These are phyloP conservation scores for Epichloe sibirici DNA, from an alignment of 2,329 filamentous ascomycete genomes.

Conservation along the genomic window DNA sequence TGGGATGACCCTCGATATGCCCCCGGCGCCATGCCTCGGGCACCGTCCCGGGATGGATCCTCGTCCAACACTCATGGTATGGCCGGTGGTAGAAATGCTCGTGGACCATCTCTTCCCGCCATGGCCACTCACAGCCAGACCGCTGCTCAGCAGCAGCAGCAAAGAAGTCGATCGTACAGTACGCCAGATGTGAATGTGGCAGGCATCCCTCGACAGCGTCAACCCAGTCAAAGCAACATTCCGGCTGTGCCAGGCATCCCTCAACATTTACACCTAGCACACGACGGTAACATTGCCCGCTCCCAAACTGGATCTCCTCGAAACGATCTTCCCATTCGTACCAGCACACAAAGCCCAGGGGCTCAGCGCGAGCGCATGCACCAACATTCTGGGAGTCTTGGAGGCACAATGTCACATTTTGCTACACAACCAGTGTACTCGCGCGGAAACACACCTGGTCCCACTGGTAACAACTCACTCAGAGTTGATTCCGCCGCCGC, in stretches of 20 bases:
- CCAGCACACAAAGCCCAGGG: conserved; percentile 59
- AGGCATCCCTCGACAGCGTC: conserved; percentile 43
- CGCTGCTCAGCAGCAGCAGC: conserved; percentile 46
- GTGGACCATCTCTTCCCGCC: conserved; percentile 69
- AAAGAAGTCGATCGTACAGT: conserved; percentile 79
- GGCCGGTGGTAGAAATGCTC: conserved; percentile 51
- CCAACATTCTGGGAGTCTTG: conserved; percentile 35
- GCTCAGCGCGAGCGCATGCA: conserved; percentile 49
- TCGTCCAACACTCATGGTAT: conserved; percentile 52
- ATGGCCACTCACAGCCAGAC: conserved; percentile 48
- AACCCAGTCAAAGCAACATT: conserved; percentile 42
- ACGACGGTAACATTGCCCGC: conserved; percentile 55
- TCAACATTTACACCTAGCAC: conserved; percentile 49
- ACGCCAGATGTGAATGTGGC: conserved; percentile 83
- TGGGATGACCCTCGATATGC: conserved; percentile 81
- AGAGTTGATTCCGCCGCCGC: conserved; percentile 26
- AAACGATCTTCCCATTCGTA: conserved; percentile 52
- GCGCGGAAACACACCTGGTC: conserved; percentile 33
- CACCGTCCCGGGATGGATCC: conserved; percentile 64
- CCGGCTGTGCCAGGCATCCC: conserved; percentile 69
- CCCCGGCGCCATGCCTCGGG: conserved; percentile 73
- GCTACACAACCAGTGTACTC: conserved; percentile 41
- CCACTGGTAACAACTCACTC: conserved; percentile 20
- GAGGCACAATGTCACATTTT: conserved; percentile 42
- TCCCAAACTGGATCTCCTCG: conserved; percentile 75